Evolutionary conservation across 1,284 basidiomycete species (phyloP).

Genomic region (Microbotryum lychnidis-dioicae): DNA sequence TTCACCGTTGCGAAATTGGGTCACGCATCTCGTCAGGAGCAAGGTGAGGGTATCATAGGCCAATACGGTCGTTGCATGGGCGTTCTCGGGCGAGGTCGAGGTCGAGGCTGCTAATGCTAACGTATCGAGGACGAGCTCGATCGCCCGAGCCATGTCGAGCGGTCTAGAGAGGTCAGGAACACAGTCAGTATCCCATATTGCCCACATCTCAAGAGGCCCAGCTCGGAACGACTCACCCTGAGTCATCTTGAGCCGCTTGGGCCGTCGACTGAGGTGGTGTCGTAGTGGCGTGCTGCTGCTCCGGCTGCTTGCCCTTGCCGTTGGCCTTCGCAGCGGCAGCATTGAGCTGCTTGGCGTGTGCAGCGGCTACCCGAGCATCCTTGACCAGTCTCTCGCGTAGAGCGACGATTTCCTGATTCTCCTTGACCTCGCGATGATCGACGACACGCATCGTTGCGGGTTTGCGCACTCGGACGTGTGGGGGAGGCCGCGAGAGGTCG

Average conservation of each 20-base stretch:
- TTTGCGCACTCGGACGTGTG: too few relatives aligned
- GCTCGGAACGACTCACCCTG: neutral
- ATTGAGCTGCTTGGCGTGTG: too few relatives aligned
- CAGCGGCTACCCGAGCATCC: too few relatives aligned
- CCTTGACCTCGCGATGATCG: too few relatives aligned
- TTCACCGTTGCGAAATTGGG: constrained; percentile 4
- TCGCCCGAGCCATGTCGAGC: constrained; percentile 7
- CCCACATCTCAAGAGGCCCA: too few relatives aligned
- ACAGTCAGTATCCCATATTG: neutral
- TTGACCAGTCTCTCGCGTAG: too few relatives aligned
- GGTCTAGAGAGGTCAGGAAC: neutral
- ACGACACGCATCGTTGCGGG: too few relatives aligned
- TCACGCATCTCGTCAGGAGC: constrained; percentile 8
- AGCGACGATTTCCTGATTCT: too few relatives aligned
- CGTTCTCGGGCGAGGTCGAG: neutral
- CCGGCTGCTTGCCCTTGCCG: neutral
- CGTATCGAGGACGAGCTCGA: constrained; percentile 11
- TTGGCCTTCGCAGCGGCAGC: neutral
- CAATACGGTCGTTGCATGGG: neutral
- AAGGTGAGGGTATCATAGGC: constrained; percentile 21
- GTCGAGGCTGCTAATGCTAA: neutral
- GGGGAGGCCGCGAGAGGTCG: too few relatives aligned
- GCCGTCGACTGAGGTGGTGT: neutral
- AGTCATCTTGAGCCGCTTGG: neutral
- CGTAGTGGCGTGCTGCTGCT: neutral